Base-by-base conservation (phyloP, 169 alveolate species). In the Plasmodium yoelii region DNA sequence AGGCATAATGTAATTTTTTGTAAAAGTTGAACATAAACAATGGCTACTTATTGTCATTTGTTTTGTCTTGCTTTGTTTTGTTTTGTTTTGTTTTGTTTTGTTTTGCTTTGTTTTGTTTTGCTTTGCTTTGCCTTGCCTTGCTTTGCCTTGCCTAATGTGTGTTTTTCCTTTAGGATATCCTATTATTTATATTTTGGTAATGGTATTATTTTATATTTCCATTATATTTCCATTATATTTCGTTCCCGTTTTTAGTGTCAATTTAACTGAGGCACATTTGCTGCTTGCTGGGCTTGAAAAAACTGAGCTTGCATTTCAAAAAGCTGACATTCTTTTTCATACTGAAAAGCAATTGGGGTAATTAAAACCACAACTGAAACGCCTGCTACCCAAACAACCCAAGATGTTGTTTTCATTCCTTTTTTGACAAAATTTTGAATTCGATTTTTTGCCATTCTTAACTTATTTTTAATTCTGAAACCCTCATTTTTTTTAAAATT, bases 281-380 rank as follows among this genome's bases (percentile, higher is more conserved):
- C 95, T 26, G 95, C 93, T 65, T 93, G 96, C 56, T 93, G 96
- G 2, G 96, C 94, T 68, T 93, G 96, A 47, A 93, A 67, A 42
- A 93, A 64, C 84, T 93, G 96, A 6, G 93, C 95, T 47, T 93
- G 96, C 93, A 93, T 92, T 57, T 93, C 96, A 49, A 93, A 92
- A 12, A 93, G 67, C 53, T 93, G 96, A 44, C 96, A 93, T 61
- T 93, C 96, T 87, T 92, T 91, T 74, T 93, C 96, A 87, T 93
- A 93, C 70, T 93, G 96, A 75, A 93, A 93, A 39, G 93, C 91
- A 47, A 93, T 94, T 9, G 96, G 96, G n/a, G 95, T 94, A 24
- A 93, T 71, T 42, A 93, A 87, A 15, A 94, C 93, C 7, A 93
- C 96, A 15, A 93, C 95, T 10, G 96, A 84, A 24, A 94, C 93